phyloP scores from a whole-genome alignment of 352 stramenopile species.

The Pythium diclinum region DNA sequence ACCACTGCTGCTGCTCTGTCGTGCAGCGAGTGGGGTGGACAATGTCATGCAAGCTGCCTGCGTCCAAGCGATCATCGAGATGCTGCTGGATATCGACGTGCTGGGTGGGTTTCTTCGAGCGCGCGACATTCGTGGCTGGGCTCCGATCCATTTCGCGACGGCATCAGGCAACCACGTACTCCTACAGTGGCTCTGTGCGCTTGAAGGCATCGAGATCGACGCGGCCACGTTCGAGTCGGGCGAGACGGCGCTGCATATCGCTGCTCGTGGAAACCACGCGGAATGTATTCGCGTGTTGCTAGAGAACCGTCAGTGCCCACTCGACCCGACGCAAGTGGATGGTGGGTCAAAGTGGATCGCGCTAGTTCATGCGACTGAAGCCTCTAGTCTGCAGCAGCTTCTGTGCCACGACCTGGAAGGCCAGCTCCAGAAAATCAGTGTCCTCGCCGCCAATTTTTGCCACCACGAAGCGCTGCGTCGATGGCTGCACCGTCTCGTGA shows the following conservation, averaged over 20 bases:
- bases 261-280: constrained; percentile 32
- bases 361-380: constrained; percentile 34
- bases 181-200: constrained; percentile 34
- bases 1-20: constrained; percentile 55
- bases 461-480: constrained; percentile 41
- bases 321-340: constrained; percentile 49
- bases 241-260: constrained; percentile 63
- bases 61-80: constrained; percentile 8
- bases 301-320: constrained; percentile 21
- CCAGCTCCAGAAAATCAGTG: constrained; percentile 51
- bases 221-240: constrained; percentile 31
- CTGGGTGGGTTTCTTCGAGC: constrained; percentile 50
- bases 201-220: constrained; percentile 37
- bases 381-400: constrained; percentile 40
- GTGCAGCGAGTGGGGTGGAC: constrained; percentile 10
- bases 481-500: constrained; percentile 43
- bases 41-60: not conserved
- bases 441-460: constrained; percentile 45
- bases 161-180: constrained; percentile 50
- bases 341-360: constrained; percentile 41
- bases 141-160: constrained; percentile 49
- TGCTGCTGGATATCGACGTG: constrained; percentile 60
- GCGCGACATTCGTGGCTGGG: constrained; percentile 42
- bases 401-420: constrained; percentile 56
- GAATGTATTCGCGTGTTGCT: constrained; percentile 44